Conservation (phyloP, 345 rosid genomes). For the Murraya koenigii region DNA sequence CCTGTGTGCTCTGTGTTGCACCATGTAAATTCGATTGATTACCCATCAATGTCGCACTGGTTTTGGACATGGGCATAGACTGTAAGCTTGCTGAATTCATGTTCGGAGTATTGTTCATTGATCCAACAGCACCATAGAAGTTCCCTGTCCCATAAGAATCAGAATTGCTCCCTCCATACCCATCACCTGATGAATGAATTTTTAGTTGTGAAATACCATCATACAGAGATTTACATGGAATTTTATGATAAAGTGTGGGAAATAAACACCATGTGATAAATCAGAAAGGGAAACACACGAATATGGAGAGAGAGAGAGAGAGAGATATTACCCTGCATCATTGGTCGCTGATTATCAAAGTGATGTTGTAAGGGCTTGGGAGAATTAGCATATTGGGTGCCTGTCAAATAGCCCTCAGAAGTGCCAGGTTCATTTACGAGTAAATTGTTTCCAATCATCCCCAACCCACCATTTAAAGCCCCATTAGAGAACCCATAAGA, state of each 20-base stretch:
- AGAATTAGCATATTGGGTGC: constrained; percentile 48
- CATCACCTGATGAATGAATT: constrained; percentile 60
- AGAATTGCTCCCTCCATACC: constrained; percentile 49
- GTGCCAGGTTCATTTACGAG: constrained; percentile 47
- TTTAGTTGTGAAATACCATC: constrained; percentile 12
- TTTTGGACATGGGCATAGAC: constrained; percentile 52
- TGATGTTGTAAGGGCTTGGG: constrained; percentile 60
- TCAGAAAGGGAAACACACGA: neutral
- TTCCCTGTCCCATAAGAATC: constrained; percentile 66
- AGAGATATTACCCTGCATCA: constrained; percentile 51
- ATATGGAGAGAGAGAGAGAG: constrained; percentile 6
- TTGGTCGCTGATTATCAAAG: constrained; percentile 64
- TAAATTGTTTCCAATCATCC: constrained; percentile 52
- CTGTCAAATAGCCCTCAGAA: constrained; percentile 56
- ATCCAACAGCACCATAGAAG: constrained; percentile 49
- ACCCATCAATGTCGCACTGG: constrained; percentile 47
- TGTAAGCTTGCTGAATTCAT: constrained; percentile 44
- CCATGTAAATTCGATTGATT: constrained; percentile 52
- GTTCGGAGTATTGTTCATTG: constrained; percentile 52
- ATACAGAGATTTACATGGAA: constrained; percentile 13
- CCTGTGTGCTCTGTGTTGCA: constrained; percentile 40
- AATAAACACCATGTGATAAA: constrained; percentile 2
- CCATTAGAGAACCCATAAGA: constrained; percentile 62
- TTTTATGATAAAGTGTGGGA: neutral
- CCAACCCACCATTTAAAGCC: constrained; percentile 57